Evolutionary conservation across 176 grass and related monocot genomes (phyloP), one percentile per base, ranked within the genome.

Genomic region (Elaeis guineensis): DNA sequence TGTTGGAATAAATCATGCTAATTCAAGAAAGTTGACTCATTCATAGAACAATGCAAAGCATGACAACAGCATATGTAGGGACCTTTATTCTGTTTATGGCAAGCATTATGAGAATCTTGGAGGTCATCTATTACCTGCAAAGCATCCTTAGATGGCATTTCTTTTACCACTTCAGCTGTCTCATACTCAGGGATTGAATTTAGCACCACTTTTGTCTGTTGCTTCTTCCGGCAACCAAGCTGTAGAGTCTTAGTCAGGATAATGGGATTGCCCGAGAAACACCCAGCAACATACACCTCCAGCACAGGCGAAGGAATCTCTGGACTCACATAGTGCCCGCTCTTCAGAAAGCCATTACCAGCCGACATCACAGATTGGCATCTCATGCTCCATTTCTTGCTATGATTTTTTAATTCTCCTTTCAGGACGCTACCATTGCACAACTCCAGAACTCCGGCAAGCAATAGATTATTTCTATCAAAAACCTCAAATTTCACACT

Each of bases 401-500:
- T 65, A 25, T 60, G 73, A 66, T 49, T 84, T 59, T 89, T 81
- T 0, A 61, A 49, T 28, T 81, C 90, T 21, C 75, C 74, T 24
- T 65, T 57, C 0, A 83, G 61, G 69, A 83, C 92, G 58, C 90
- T 80, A 24, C 61, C 52, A 75, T 58, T 78, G 66, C 80, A 77
- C 30, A 89, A 61, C 60, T 91, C 87, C 6, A 97, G 65, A 15
- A 92, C 83, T 14, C 93, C 87, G 0, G 78, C 85, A 57, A 97
- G 69, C 69, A 97, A 75, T 17, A 91, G 75, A 55, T 81, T 69
- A 17, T 88, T 75, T 82, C 90, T 79, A 50, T 97, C 79, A 62
- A 81, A 89, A 51, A 97, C 79, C 69, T 97, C 84, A 21, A 97
- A 97, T 65, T 81, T 81, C 62, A 92, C 73, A n/a, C 84, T 97